Conservation (phyloP, 176 grass and related monocot genomes). For the Alopecurus myosuroides region DNA sequence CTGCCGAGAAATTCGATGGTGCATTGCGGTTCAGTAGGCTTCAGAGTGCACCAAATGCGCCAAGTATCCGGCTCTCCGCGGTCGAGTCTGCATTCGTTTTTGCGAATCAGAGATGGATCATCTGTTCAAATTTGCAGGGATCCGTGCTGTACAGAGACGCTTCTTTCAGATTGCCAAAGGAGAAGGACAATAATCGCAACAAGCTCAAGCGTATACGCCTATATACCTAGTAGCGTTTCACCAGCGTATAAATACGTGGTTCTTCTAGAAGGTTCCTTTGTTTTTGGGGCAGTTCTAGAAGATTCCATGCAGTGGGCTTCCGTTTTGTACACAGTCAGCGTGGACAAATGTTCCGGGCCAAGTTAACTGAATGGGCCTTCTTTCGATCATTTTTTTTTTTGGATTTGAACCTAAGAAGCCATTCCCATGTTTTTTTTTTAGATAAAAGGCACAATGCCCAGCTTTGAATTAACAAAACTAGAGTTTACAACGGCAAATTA, state of each 20-base stretch:
- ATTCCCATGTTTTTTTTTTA: not conserved
- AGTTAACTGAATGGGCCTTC: not conserved
- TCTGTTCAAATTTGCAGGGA: not conserved
- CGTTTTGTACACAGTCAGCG: not conserved
- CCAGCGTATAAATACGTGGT: not conserved
- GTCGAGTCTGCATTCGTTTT: not conserved
- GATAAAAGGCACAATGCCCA: too few species aligned
- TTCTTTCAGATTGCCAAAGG: not conserved
- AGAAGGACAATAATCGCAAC: not conserved
- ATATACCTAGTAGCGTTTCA: not conserved
- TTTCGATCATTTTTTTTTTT: not conserved
- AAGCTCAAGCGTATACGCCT: not conserved
- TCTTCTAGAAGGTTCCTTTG: not conserved
- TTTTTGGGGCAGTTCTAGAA: not conserved
- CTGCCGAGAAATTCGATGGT: not conserved
- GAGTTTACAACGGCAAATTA: too few species aligned
- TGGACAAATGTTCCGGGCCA: not conserved
- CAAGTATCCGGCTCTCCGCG: not conserved
- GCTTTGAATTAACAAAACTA: too few species aligned
- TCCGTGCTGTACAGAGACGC: not conserved
- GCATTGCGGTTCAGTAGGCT: not conserved
- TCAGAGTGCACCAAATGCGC: not conserved
- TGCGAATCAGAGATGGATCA: not conserved
- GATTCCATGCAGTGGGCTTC: not conserved
- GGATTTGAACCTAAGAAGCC: not conserved